Evolutionary conservation across 2,329 filamentous ascomycete species (phyloP).

Genomic region (Diaporthe sp.): DNA sequence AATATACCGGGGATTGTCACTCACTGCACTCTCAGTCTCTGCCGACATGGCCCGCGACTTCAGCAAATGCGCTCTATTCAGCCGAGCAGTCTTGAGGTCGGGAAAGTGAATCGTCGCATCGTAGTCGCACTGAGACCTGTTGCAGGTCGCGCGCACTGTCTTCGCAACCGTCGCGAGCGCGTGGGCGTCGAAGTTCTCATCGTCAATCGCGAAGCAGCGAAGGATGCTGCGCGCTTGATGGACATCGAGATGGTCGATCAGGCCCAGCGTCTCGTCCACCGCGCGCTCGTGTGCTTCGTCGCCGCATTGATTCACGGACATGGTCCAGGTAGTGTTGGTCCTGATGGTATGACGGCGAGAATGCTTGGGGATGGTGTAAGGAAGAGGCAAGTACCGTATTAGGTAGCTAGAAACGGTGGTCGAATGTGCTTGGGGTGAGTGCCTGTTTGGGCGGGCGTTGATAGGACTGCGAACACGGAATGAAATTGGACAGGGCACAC

Average conservation of each 20-base stretch:
- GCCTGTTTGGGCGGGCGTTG: neutral
- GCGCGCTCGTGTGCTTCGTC: neutral
- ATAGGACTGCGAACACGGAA: no score
- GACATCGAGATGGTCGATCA: neutral
- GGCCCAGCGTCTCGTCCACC: neutral
- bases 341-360: no score
- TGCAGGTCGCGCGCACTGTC: neutral
- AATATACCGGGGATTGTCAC: neutral
- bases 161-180: neutral
- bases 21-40: neutral
- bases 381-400: neutral
- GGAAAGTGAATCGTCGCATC: neutral
- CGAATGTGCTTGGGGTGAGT: neutral
- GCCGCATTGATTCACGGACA: neutral
- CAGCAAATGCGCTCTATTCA: conserved; percentile 5
- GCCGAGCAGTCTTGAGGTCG: neutral
- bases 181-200: neutral
- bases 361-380: neutral
- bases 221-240: conserved; percentile 7
- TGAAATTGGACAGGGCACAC: neutral
- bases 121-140: neutral
- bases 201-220: conserved; percentile 8
- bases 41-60: neutral
- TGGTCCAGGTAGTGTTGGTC: neutral
- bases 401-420: neutral